These are phyloP conservation scores for Agastache rugosa DNA, from an alignment of 257 asterid species.

Conservation along the genomic window DNA sequence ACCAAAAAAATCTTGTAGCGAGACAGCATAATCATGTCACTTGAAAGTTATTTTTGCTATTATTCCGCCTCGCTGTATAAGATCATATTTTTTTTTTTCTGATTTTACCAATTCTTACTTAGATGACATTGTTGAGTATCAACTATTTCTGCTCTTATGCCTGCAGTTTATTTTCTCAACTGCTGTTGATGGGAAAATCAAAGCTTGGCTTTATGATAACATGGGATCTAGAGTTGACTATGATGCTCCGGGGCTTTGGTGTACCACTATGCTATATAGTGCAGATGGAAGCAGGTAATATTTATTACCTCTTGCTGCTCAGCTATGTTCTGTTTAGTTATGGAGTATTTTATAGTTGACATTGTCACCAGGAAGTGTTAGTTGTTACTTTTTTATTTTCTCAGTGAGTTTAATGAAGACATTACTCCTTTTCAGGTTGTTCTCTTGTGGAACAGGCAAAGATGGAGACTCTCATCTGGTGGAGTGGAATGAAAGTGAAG, in stretches of 20 bases:
- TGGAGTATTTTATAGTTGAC: neutral
- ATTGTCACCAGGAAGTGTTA: conserved; percentile 5
- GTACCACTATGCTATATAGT: conserved; percentile 94
- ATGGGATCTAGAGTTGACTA: conserved; percentile 98
- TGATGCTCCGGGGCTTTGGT: conserved; percentile 99
- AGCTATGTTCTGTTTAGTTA: neutral
- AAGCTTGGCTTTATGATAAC: conserved; percentile 97
- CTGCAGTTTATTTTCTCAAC: conserved; percentile 94
- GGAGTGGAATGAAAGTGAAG: conserved; percentile 99
- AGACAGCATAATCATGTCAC: too few relatives aligned
- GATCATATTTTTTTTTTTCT: conserved; percentile 11
- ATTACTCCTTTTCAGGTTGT: conserved; percentile 63
- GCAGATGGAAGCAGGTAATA: conserved; percentile 96
- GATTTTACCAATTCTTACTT: neutral
- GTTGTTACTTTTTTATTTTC: neutral
- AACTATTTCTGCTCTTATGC: conserved; percentile 31
- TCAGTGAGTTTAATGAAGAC: conserved; percentile 30
- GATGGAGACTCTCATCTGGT: conserved; percentile 95
- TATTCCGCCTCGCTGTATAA: neutral
- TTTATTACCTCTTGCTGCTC: conserved; percentile 3
- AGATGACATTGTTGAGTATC: conserved; percentile 17
- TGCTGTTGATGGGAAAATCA: conserved; percentile 95
- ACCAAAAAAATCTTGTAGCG: too few relatives aligned
- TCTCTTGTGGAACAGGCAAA: conserved; percentile 98
- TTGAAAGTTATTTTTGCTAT: too few relatives aligned